A percentile compares a stretch with the other conserved stretches of the same genome.
These are phyloP conservation scores for Penicillium pancosmium DNA, from an alignment of 495 filamentous ascomycete species.

Conservation along the genomic window DNA sequence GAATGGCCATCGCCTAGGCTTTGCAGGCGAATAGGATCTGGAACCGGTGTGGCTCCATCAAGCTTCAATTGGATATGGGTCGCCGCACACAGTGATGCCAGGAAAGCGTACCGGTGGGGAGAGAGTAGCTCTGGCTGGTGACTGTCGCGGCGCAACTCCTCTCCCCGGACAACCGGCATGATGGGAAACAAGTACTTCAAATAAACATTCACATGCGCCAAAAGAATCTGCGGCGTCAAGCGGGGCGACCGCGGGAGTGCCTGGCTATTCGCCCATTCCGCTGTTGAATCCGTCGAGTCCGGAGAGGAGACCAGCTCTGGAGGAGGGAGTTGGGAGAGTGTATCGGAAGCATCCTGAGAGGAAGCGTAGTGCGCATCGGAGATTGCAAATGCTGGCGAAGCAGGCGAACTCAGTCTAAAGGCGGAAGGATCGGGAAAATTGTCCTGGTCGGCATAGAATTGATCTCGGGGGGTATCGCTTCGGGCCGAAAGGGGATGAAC, in stretches of 20 bases:
- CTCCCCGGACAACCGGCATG: slow-evolving; percentile 77
- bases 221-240: slow-evolving; percentile 38
- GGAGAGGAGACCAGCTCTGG: slow-evolving; percentile 47
- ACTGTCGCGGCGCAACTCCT: slow-evolving; percentile 65
- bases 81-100: slow-evolving; percentile 78
- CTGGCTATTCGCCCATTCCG: slow-evolving; percentile 28
- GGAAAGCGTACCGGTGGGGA: slow-evolving; percentile 76
- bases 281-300: slow-evolving; percentile 39
- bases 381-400: slow-evolving; percentile 32
- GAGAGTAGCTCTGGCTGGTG: slow-evolving; percentile 58
- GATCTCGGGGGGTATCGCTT: slow-evolving; percentile 18
- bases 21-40: slow-evolving; percentile 56
- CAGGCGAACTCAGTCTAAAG: slow-evolving; percentile 32
- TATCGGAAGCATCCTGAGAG: slow-evolving; percentile 28
- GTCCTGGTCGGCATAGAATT: slow-evolving; percentile 25
- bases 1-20: slow-evolving; percentile 52
- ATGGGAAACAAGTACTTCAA: slow-evolving; percentile 73
- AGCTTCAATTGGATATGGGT: slow-evolving; percentile 79
- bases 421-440: slow-evolving; percentile 17
- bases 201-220: slow-evolving; percentile 49
- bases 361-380: slow-evolving; percentile 28
- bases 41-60: slow-evolving; percentile 54
- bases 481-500: slow-evolving; percentile 40
- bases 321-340: slow-evolving; percentile 32
- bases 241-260: slow-evolving; percentile 27